These are phyloP conservation scores for Scedosporium dehoogii DNA, from an alignment of 2,329 filamentous ascomycete species.

Conservation along the genomic window DNA sequence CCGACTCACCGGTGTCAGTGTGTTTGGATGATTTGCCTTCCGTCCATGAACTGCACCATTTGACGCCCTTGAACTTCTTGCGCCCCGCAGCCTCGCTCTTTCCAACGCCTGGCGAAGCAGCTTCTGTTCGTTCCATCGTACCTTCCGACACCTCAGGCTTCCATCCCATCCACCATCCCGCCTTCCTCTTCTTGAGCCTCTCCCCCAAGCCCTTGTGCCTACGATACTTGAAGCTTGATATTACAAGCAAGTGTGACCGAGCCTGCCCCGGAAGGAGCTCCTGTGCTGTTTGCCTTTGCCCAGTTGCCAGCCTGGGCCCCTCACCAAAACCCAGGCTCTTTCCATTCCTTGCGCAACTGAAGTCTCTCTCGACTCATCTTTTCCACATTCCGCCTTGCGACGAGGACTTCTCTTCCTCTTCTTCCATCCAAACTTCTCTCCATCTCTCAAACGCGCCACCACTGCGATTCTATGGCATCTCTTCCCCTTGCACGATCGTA, in stretches of 20 bases:
- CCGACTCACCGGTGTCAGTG: not conserved
- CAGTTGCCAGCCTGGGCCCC: not conserved
- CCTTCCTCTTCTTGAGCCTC: not conserved
- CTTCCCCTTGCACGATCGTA: not conserved
- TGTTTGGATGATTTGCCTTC: not conserved
- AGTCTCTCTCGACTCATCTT: not conserved
- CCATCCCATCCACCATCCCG: not conserved
- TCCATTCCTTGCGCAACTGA: not conserved
- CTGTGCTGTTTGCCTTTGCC: not conserved
- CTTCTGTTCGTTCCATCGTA: not conserved
- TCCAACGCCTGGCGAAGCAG: not conserved
- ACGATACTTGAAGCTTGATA: not conserved
- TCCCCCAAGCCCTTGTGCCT: not conserved
- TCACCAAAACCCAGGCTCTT: not conserved
- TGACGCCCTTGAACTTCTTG: not conserved
- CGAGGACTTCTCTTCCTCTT: not conserved
- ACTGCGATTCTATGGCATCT: not conserved
- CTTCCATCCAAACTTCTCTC: not conserved
- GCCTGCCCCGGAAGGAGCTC: not conserved
- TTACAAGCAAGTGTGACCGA: not conserved
- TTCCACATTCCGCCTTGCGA: not conserved
- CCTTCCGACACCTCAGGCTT: not conserved
- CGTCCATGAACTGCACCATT: not conserved
- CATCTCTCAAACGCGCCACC: not conserved
- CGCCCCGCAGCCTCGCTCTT: not conserved